A percentile compares a stretch with the other conserved stretches of the same genome.
Conservation (phyloP, 441 rosid species). For the Adansonia rubrostipa region DNA sequence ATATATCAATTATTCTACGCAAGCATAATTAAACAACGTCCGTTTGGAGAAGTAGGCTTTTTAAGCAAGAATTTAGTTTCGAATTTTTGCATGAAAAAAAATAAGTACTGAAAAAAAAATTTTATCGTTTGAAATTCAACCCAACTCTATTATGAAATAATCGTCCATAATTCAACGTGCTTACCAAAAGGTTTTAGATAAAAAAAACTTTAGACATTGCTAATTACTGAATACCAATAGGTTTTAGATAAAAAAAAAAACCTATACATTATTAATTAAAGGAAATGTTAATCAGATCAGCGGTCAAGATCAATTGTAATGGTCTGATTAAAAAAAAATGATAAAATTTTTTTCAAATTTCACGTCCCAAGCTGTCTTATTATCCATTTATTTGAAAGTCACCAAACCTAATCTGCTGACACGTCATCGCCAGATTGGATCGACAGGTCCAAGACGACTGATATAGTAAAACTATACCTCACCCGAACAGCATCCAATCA, state of each 20-base stretch:
- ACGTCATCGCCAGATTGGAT: not conserved
- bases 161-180: no score
- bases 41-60: no score
- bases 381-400: not conserved
- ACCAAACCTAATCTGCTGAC: constrained; percentile 1
- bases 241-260: no score
- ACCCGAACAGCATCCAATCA: not conserved
- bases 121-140: no score
- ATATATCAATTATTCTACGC: not conserved
- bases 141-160: no score
- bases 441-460: no score
- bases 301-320: not conserved
- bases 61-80: no score
- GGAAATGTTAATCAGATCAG: not conserved
- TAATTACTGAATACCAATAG: no score
- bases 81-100: no score
- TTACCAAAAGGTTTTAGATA: no score
- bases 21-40: not conserved
- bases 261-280: not conserved
- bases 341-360: not conserved
- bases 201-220: no score
- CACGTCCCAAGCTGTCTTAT: not conserved
- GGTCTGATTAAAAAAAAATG: not conserved
- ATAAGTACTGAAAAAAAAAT: no score
- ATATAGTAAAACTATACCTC: not conserved